These are phyloP conservation scores for Ogataea allantospora DNA, from an alignment of 805 yeast genomes.

Conservation along the genomic window DNA sequence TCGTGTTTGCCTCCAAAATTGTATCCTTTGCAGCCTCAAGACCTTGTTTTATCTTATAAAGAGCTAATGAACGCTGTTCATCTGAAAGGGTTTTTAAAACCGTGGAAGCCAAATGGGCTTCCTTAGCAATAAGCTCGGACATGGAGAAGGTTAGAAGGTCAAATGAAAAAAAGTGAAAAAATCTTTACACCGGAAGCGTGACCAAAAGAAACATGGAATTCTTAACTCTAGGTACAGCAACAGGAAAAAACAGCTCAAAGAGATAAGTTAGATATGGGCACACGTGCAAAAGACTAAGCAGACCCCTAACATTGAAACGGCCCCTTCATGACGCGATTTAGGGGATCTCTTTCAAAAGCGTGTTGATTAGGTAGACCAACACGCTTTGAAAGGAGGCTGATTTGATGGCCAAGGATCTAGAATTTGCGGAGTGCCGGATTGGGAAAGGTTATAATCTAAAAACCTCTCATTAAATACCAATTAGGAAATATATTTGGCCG, in stretches of 20 bases:
- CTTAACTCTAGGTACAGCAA: too few relatives aligned
- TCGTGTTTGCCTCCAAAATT: conserved; percentile 69
- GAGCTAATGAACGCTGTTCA: conserved; percentile 69
- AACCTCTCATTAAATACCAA: neutral
- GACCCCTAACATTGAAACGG: neutral
- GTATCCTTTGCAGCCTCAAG: conserved; percentile 55
- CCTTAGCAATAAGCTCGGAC: conserved; percentile 77
- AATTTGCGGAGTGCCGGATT: neutral
- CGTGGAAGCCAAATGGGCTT: conserved; percentile 82
- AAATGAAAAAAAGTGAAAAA: neutral
- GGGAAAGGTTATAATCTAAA: conserved; percentile 2
- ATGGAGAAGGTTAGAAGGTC: conserved; percentile 25
- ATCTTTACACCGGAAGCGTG: conserved; percentile 1
- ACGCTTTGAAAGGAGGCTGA: conserved; percentile 6
- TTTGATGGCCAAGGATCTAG: conserved; percentile 3
- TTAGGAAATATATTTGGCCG: neutral
- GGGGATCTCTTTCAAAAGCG: neutral
- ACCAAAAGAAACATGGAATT: too few relatives aligned
- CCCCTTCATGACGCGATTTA: neutral
- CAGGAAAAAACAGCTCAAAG: too few relatives aligned
- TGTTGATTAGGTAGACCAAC: neutral
- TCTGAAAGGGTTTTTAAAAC: conserved; percentile 74
- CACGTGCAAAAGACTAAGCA: too few relatives aligned
- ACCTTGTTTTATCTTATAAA: conserved; percentile 69
- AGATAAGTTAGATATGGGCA: too few relatives aligned